A percentile compares a stretch with the other conserved stretches of the same genome.
Evolutionary conservation across 129 eudicot species (phyloP).

Genomic region (Tagetes patula): DNA sequence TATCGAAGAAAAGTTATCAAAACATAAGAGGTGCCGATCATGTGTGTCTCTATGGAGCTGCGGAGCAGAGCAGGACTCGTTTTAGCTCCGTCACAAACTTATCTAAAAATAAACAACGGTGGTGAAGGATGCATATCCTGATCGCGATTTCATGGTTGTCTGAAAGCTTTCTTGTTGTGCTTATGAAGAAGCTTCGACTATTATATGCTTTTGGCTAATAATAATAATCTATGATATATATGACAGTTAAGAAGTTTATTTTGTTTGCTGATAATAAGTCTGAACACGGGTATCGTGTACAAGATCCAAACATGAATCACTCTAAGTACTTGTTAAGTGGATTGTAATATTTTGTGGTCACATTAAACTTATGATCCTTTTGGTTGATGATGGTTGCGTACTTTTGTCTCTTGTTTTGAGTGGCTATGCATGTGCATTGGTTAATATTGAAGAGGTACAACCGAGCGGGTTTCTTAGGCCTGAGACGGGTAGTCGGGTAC

Average conservation of each 20-base stretch:
- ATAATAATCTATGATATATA: neutral
- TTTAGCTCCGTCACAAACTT: neutral
- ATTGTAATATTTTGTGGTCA: slow-evolving; percentile 8
- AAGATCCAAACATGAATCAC: neutral
- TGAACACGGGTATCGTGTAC: slow-evolving; percentile 21
- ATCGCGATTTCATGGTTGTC: neutral
- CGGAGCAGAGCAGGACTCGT: neutral
- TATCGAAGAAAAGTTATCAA: slow-evolving; percentile 7
- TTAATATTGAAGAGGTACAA: neutral
- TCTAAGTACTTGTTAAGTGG: neutral
- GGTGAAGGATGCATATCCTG: neutral
- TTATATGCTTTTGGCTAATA: slow-evolving; percentile 19
- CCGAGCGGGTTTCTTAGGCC: neutral
- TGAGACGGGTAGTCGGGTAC: neutral
- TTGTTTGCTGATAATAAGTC: slow-evolving; percentile 14
- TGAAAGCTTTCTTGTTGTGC: slow-evolving; percentile 3
- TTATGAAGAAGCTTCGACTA: slow-evolving; percentile 23
- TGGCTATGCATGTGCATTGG: neutral
- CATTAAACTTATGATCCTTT: neutral
- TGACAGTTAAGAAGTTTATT: too few relatives aligned
- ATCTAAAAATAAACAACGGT: neutral
- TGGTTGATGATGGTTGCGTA: slow-evolving; percentile 8
- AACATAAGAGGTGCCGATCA: slow-evolving; percentile 11
- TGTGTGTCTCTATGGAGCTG: slow-evolving; percentile 16
- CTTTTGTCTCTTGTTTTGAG: neutral